Evolutionary conservation across 2,329 filamentous ascomycete genomes (phyloP).

Genomic region (Aspergillus hortae): DNA sequence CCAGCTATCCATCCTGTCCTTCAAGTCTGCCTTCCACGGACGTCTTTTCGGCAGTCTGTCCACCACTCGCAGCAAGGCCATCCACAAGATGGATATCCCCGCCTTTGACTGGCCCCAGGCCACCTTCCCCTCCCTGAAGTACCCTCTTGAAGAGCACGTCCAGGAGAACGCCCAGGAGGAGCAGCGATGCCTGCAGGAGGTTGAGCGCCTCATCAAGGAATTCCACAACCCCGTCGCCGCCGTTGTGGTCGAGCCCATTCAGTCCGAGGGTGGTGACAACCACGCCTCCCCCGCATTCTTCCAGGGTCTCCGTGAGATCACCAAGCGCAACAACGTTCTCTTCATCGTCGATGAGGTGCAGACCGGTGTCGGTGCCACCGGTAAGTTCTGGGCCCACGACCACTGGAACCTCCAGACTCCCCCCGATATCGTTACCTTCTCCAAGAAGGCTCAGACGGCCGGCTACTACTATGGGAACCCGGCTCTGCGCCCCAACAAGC

Average conservation of each 20-base stretch:
- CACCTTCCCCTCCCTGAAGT: slow-evolving; percentile 79
- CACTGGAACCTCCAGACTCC: slow-evolving; percentile 80
- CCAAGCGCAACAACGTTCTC: slow-evolving; percentile 63
- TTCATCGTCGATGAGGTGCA: slow-evolving; percentile 94
- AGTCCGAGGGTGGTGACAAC: slow-evolving; percentile 93
- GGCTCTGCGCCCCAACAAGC: slow-evolving; percentile 79
- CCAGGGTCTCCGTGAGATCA: slow-evolving; percentile 74
- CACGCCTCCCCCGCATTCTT: slow-evolving; percentile 87
- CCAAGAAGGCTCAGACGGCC: slow-evolving; percentile 90
- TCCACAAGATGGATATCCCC: slow-evolving; percentile 92
- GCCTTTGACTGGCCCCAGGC: slow-evolving; percentile 95
- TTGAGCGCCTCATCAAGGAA: slow-evolving; percentile 74
- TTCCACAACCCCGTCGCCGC: slow-evolving; percentile 78
- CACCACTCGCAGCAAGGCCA: slow-evolving; percentile 86
- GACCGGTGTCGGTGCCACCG: slow-evolving; percentile 87
- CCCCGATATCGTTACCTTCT: slow-evolving; percentile 92
- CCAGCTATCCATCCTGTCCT: slow-evolving; percentile 79
- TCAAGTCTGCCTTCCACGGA: slow-evolving; percentile 85
- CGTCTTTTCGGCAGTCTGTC: slow-evolving; percentile 83
- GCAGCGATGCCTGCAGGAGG: slow-evolving; percentile 74
- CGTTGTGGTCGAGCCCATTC: slow-evolving; percentile 83
- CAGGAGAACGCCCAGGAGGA: slow-evolving; percentile 81
- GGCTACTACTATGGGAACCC: slow-evolving; percentile 87
- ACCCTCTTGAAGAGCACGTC: slow-evolving; percentile 75
- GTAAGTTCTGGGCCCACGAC: slow-evolving; percentile 95